Evolutionary conservation across 2,329 filamentous ascomycete genomes (phyloP), one percentile per base, ranked within the genome.

Genomic region (Aspergillus vadensis): DNA sequence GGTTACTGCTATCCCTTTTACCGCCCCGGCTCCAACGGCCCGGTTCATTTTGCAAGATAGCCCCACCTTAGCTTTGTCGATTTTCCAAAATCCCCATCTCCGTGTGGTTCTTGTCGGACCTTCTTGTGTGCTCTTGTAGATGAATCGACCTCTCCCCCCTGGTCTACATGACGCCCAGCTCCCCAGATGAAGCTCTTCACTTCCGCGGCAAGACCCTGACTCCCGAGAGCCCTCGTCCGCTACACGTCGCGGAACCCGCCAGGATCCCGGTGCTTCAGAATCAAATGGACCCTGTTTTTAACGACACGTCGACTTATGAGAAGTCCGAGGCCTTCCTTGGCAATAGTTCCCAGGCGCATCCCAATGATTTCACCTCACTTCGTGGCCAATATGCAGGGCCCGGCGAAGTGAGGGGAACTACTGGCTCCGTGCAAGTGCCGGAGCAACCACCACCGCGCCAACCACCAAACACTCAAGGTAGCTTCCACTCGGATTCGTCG

Each of bases 271-370:
- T 91, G 57, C 80, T 91, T 70, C 83, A 87, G 72, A 87, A 88
- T 72, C 87, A 90, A 78, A 91, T 86, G 84, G 88, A 91, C 77
- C 86, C 87, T 57, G 79, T 84, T 68, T 89, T 90, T 81, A 88
- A 88, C 77, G 86, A 89, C 74, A 86, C 86, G 58, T 81, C 86
- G 57, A 83, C 82, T 63, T 85, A 86, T 73, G 80, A 80, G 62
- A 84, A 80, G 70, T 74, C 74, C 39, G 69, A 70, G 41, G 60
- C 63, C 54, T 60, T 69, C 51, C 63, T 66, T 58, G 68, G 68
- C 57, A 58, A 61, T 54, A 61, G 55, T 53, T 56, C 58, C 43
- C 59, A 62, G 54, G 62, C 47, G 57, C 65, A 61, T 9, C 30
- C 51, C 32, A 53, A 61, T 56, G 54, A 48, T 23, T 14, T 32